Evolutionary conservation across 106 monocot genomes (phyloP), one percentile per base, ranked within the genome.

Genomic region (Allium sativum): DNA sequence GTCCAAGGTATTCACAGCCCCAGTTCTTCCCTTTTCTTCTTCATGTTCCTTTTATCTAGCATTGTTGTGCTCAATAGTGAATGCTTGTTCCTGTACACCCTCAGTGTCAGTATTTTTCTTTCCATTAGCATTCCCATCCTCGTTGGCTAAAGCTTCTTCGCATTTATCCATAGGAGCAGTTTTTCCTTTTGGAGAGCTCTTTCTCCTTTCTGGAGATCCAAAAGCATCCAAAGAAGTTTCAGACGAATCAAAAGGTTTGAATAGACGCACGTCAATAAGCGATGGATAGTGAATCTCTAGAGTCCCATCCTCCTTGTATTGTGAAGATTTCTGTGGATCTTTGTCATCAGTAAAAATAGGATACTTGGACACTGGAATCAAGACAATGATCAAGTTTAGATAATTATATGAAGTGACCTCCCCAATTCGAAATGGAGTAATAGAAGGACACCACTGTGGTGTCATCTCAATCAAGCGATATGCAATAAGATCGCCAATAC

Each of bases 381-480:
- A 68, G 41, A 81, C 62, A 43, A 85, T 69, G 51, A 52, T 78
- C 50, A 56, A 71, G 8, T 82, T 76, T 58, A 66, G 55, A 9
- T 69, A 52, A 51, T 98, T 82, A 72, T 82, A 88, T 46, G 78
- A 78, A 53, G 71, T 52, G 57, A 98, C 92, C 75, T 74, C 76
- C 1, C 98, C 98, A 68, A 98, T 85, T 44, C 92, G 76, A 65
- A 78, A 82, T 19, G 88, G 46, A 74, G 98, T 91, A 59, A 98
- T 75, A 56, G 87, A 87, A 53, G 98, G 98, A 53, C 88, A 92
- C 91, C 84, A 92, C 15, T 82, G 76, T 17, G 87, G 78, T 44
- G 98, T 85, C 53, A 98, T 56, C 62, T 98, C 98, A 69, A 98
- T 76, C 55, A 98, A 53, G 10, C 84, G 87, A 74, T 98, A 98